Evolutionary conservation across 2,329 filamentous ascomycete genomes (phyloP), one percentile per base, ranked within the genome.

Genomic region (Endocalyx cinctus): DNA sequence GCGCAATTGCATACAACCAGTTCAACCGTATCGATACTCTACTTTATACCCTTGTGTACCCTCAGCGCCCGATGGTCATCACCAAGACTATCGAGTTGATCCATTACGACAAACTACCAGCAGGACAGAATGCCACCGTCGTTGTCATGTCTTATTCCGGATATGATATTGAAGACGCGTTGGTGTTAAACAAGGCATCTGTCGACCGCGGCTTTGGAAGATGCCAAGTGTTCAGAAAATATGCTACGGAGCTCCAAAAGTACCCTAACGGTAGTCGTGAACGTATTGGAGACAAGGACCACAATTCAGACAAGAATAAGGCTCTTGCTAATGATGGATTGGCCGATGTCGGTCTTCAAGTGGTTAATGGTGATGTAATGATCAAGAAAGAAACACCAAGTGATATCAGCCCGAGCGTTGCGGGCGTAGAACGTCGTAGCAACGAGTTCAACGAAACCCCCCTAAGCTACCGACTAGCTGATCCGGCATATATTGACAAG

Each of bases 81-180:
- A 94, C 87, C 31, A 84, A 94, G 51, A 96, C 92, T 0, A 98
- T 98, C 45, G 87, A 98, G 61, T 74, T 98, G 16, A 87, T 94
- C 47, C 88, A 94, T 49, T 98, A 97, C 56, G 92, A 98, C 63
- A 95, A 96, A 57, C 79, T 98, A 11, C 92, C 92, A 0, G 92
- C 92, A 5, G 92, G 92, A 0, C 92, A 98, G 55, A 97, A 96
- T 42, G 94, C 92, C 5, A 95, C 87, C 1, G 92, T 98, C 17
- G 92, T 94, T 5, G 92, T 98, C 64, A 98, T 98, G 92, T 97
- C 89, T 30, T 98, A 92, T 63, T 97, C 90, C 10, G 92, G 92
- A 16, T 98, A 98, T 63, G 92, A 98, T 78, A 98, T 98, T 48
- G 92, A 98, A 69, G 92, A 98, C 70, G 92, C 92, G 8, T 72